A percentile compares a stretch with the other conserved stretches of the same genome.
Conservation (phyloP, 2,329 filamentous ascomycete species). For the Tolypocladium amazonense region DNA sequence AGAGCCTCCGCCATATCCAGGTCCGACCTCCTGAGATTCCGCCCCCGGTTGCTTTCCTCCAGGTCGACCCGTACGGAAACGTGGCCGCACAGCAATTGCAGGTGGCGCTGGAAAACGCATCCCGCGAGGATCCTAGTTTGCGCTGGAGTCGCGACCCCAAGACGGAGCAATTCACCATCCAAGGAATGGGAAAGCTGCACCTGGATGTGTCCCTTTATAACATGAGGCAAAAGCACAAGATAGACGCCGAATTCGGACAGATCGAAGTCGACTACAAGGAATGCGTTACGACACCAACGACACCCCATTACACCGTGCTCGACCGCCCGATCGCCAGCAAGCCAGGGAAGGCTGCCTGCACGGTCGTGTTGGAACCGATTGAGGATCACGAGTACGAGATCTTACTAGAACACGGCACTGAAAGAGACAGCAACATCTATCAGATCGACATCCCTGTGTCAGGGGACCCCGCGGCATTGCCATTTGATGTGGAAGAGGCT, state of each 20-base stretch:
- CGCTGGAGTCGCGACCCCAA: slow-evolving; percentile 78
- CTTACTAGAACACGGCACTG: slow-evolving; percentile 30
- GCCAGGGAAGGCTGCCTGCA: slow-evolving; percentile 66
- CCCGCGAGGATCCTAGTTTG: slow-evolving; percentile 87
- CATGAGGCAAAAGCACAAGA: slow-evolving; percentile 81
- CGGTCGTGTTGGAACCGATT: slow-evolving; percentile 54
- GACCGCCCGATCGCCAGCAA: slow-evolving; percentile 76
- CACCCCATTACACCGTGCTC: slow-evolving; percentile 51
- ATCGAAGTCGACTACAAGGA: slow-evolving; percentile 97
- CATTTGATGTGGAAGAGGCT: slow-evolving; percentile 38
- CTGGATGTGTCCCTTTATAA: slow-evolving; percentile 86
- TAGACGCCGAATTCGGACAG: slow-evolving; percentile 72
- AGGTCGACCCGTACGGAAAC: slow-evolving; percentile 70
- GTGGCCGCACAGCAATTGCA: slow-evolving; percentile 73
- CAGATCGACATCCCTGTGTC: slow-evolving; percentile 43
- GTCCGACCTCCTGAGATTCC: slow-evolving; percentile 82
- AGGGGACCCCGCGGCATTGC: slow-evolving; percentile 35
- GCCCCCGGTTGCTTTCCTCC: slow-evolving; percentile 93
- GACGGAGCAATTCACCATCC: slow-evolving; percentile 83
- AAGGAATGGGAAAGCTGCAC: slow-evolving; percentile 94
- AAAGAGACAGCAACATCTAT: slow-evolving; percentile 61
- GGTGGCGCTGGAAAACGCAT: slow-evolving; percentile 63
- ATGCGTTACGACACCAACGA: slow-evolving; percentile 50
- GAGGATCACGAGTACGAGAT: slow-evolving; percentile 27
- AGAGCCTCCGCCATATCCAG: slow-evolving; percentile 63